Percentiles rank a stretch among this genome's conserved stretches.
Conservation (phyloP, 163 green algal species). For the Chloromonas sp. region DNA sequence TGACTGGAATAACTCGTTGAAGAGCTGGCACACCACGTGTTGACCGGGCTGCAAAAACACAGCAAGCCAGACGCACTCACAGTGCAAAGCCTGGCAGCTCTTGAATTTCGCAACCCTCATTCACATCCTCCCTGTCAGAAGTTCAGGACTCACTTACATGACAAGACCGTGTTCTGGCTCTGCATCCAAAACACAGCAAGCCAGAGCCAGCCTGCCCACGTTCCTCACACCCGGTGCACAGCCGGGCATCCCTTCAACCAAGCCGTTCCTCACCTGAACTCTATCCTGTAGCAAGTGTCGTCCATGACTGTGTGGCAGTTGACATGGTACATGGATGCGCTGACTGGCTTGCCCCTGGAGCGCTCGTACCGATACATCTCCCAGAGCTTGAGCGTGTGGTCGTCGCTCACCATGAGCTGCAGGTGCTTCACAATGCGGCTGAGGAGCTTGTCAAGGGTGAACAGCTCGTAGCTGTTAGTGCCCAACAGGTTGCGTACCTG, state of each 20-base stretch:
- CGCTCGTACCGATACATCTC: slow-evolving; percentile 86
- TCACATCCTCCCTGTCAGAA: too few species aligned
- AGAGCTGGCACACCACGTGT: too few species aligned
- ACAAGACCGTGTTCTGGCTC: too few species aligned
- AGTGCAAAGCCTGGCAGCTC: too few species aligned
- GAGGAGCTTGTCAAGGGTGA: slow-evolving; percentile 98
- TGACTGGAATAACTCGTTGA: not conserved
- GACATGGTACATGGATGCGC: slow-evolving; percentile 69
- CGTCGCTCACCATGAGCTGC: slow-evolving; percentile 51
- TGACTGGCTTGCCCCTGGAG: slow-evolving; percentile 22
- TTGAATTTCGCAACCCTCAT: too few species aligned
- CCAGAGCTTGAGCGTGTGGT: slow-evolving; percentile 52
- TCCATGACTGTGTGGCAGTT: slow-evolving; percentile 79
- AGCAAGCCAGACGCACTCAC: too few species aligned
- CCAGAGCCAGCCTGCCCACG: not conserved
- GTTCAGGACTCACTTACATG: too few species aligned
- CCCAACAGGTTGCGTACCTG: slow-evolving; percentile 58
- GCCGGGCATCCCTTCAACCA: too few species aligned
- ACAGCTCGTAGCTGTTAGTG: slow-evolving; percentile 92
- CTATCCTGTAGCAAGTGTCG: slow-evolving; percentile 62
- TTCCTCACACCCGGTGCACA: too few species aligned
- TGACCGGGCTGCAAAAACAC: too few species aligned
- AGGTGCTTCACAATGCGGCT: slow-evolving; percentile 85
- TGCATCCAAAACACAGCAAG: not conserved
- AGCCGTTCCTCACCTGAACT: slow-evolving; percentile 14